phyloP scores from a whole-genome alignment of 371 early-diverging fungal genomes.

The Mucor ambiguus region DNA sequence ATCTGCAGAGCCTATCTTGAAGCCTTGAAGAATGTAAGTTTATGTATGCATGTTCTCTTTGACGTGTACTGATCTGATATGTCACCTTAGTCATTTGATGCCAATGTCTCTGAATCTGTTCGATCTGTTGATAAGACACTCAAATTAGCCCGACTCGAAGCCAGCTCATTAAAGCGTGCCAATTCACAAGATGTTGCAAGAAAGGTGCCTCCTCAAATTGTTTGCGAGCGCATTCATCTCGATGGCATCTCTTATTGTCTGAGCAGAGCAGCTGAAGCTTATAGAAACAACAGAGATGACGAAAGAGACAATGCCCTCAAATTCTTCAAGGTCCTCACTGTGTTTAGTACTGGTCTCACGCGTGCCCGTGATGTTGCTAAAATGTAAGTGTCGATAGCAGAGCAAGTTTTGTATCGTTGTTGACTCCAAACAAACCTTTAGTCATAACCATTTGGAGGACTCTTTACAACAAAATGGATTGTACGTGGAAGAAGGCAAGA shows the following conservation, averaged over 20 bases:
- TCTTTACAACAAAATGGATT: slow-evolving; percentile 28
- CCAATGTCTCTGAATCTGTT: slow-evolving; percentile 22
- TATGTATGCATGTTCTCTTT: not conserved
- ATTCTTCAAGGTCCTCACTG: slow-evolving; percentile 44
- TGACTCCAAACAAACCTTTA: slow-evolving; percentile 9
- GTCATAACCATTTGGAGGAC: slow-evolving; percentile 45
- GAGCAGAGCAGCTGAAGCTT: slow-evolving; percentile 34
- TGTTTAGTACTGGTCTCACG: slow-evolving; percentile 32
- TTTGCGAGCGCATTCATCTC: slow-evolving; percentile 43
- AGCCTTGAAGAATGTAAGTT: slow-evolving; percentile 46
- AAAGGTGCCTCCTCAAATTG: slow-evolving; percentile 27
- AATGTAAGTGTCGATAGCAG: slow-evolving; percentile 31
- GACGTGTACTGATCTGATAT: not conserved
- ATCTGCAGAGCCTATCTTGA: slow-evolving; percentile 42
- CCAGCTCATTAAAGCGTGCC: slow-evolving; percentile 26
- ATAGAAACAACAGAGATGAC: slow-evolving; percentile 25
- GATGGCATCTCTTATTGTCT: slow-evolving; percentile 42
- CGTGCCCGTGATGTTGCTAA: slow-evolving; percentile 50
- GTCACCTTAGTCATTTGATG: slow-evolving; percentile 34
- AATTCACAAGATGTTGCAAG: slow-evolving; percentile 24
- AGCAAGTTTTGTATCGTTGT: not conserved
- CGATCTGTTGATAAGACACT: slow-evolving; percentile 42
- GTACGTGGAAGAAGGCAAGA: slow-evolving; percentile 20
- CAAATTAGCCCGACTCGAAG: slow-evolving; percentile 33
- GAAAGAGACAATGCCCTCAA: slow-evolving; percentile 32